Percentiles rank a stretch among this genome's conserved stretches.
phyloP scores from a whole-genome alignment of 192 early-diverging fungal genomes.

The Coemansia javaensis region DNA sequence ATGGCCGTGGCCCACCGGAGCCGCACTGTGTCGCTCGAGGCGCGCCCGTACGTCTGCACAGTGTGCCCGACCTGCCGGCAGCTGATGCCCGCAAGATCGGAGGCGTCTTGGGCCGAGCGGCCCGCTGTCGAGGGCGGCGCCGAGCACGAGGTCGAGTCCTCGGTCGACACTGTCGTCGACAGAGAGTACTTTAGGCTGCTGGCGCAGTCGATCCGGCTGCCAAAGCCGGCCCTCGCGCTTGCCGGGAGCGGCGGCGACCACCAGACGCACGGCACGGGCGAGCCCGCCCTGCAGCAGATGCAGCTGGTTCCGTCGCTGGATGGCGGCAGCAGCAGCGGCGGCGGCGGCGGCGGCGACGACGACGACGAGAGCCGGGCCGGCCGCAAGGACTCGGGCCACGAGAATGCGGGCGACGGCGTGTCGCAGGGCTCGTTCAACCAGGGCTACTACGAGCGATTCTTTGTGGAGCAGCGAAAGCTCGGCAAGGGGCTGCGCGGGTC shows the following conservation, averaged over 20 bases:
- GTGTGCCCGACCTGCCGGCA: constrained; percentile 28
- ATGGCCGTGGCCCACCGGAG: constrained; percentile 2
- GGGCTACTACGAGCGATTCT: constrained; percentile 93
- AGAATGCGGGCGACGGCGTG: constrained; percentile 20
- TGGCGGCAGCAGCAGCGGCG: neutral
- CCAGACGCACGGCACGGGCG: neutral
- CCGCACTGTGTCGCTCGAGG: constrained; percentile 4
- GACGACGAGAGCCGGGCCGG: neutral
- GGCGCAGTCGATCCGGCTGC: constrained; percentile 23
- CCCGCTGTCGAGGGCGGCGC: constrained; percentile 4
- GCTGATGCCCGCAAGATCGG: constrained; percentile 10
- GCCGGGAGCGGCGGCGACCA: neutral
- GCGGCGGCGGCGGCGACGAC: neutral
- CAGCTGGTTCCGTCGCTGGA: neutral
- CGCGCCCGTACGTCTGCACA: constrained; percentile 2
- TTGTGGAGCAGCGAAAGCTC: constrained; percentile 79
- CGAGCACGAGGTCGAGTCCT: neutral
- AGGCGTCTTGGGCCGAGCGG: constrained; percentile 3
- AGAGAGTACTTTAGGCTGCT: constrained; percentile 40
- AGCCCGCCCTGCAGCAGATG: neutral
- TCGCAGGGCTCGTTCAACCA: constrained; percentile 78
- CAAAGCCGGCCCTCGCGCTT: constrained; percentile 5
- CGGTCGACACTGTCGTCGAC: constrained; percentile 9
- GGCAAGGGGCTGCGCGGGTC: constrained; percentile 86
- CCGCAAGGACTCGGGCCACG: neutral